These are phyloP conservation scores for Pulveroboletus ravenelii DNA, from an alignment of 768 basidiomycete species.

Conservation along the genomic window DNA sequence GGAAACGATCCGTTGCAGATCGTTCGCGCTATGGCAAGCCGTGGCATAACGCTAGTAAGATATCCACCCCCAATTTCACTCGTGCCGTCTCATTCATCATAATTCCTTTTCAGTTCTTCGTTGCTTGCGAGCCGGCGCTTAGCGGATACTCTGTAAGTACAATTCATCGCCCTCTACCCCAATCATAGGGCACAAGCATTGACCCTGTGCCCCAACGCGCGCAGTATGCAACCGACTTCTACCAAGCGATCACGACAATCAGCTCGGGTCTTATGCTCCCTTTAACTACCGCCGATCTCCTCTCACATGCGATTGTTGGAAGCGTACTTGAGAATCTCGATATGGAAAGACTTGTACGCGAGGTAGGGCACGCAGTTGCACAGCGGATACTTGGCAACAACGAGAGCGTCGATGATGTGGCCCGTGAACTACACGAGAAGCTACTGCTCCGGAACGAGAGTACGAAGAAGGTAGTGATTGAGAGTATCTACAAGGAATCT, in stretches of 20 bases:
- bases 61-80: constrained; percentile 1
- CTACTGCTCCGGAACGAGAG: constrained; percentile 88
- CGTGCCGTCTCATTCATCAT: background rate
- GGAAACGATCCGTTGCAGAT: constrained; percentile 86
- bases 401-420: constrained; percentile 95
- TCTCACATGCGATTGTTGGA: constrained; percentile 94
- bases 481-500: constrained; percentile 92
- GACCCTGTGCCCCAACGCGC: constrained; percentile 11
- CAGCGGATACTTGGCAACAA: constrained; percentile 88
- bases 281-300: constrained; percentile 88
- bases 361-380: constrained; percentile 92
- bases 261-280: constrained; percentile 97
- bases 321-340: constrained; percentile 96
- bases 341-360: constrained; percentile 93
- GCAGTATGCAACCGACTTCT: constrained; percentile 91
- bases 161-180: constrained; percentile 14
- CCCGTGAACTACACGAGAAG: constrained; percentile 88
- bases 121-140: constrained; percentile 96
- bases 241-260: constrained; percentile 85
- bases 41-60: constrained; percentile 85
- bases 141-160: constrained; percentile 80
- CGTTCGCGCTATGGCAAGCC: constrained; percentile 83
- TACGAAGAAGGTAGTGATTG: constrained; percentile 94
- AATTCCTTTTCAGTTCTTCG: constrained; percentile 70
- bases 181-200: background rate